phyloP scores from a whole-genome alignment of 2,329 filamentous ascomycete species.

The Ploettnerulaceae sp. region DNA sequence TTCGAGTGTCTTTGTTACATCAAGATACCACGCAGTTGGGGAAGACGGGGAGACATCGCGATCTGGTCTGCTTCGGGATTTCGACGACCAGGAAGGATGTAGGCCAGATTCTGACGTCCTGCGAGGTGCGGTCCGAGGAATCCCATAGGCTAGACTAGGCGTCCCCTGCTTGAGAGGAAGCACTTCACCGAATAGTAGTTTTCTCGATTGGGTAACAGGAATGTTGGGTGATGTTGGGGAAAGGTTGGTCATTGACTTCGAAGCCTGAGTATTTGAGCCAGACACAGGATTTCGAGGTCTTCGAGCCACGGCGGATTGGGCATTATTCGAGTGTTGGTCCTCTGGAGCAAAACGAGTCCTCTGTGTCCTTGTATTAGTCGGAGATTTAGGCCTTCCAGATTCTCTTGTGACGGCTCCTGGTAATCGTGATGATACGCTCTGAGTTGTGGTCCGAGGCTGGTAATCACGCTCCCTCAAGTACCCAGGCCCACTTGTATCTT shows the following conservation, averaged over 20 bases:
- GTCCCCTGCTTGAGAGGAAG: slow-evolving; percentile 52
- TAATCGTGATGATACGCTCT: slow-evolving; percentile 17
- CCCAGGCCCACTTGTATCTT: slow-evolving; percentile 18
- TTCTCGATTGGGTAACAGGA: slow-evolving; percentile 35
- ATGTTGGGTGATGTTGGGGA: slow-evolving; percentile 33
- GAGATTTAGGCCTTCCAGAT: slow-evolving; percentile 21
- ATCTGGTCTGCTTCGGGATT: slow-evolving; percentile 52
- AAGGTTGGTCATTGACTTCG: slow-evolving; percentile 43
- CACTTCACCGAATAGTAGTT: slow-evolving; percentile 72
- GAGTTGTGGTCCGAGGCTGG: slow-evolving; percentile 29
- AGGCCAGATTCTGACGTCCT: slow-evolving; percentile 70
- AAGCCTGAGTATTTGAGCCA: slow-evolving; percentile 35
- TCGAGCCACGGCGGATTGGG: slow-evolving; percentile 56
- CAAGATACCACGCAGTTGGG: slow-evolving; percentile 61
- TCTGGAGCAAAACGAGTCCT: slow-evolving; percentile 45
- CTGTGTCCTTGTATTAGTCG: slow-evolving; percentile 33
- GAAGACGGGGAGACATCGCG: slow-evolving; percentile 55
- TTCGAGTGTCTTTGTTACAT: slow-evolving; percentile 40
- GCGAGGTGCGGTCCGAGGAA: slow-evolving; percentile 45
- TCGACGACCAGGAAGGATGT: slow-evolving; percentile 41
- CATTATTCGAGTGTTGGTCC: slow-evolving; percentile 48
- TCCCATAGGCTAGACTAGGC: slow-evolving; percentile 55
- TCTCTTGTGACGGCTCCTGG: slow-evolving; percentile 23
- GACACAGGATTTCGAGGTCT: slow-evolving; percentile 43
- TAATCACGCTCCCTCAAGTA: slow-evolving; percentile 29